Conservation (phyloP, 1,139 yeast genomes). For the Suhomyces bolitotheri region DNA sequence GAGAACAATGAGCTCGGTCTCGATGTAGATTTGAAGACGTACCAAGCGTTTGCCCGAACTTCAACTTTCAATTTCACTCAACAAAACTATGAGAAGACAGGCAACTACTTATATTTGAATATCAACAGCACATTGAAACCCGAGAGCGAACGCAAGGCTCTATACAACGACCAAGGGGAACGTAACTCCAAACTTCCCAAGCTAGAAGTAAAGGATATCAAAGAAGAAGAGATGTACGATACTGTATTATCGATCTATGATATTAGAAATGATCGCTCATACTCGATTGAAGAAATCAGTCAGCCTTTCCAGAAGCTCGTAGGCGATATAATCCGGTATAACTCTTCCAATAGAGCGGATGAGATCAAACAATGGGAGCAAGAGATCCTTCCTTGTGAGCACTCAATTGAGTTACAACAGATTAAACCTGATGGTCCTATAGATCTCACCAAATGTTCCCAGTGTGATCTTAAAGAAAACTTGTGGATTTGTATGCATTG, state of each 20-base stretch:
- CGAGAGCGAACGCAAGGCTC: conserved; percentile 23
- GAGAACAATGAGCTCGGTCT: conserved; percentile 60
- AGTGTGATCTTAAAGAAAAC: conserved; percentile 66
- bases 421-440: conserved; percentile 19
- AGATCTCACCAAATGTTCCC: conserved; percentile 53
- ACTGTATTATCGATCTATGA: conserved; percentile 49
- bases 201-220: conserved; percentile 69
- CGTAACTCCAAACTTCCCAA: conserved; percentile 61
- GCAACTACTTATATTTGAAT: conserved; percentile 59
- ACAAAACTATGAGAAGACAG: conserved; percentile 50
- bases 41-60: conserved; percentile 60
- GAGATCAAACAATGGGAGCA: conserved; percentile 92
- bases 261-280: conserved; percentile 26
- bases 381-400: conserved; percentile 78
- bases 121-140: conserved; percentile 51
- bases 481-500: conserved; percentile 91
- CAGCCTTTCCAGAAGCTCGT: conserved; percentile 33
- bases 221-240: conserved; percentile 69
- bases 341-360: conserved; percentile 64
- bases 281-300: conserved; percentile 24
- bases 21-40: conserved; percentile 71
- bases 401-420: conserved; percentile 57
- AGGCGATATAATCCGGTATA: conserved; percentile 56
- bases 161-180: conserved; percentile 29
- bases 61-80: conserved; percentile 50